Base-by-base conservation (phyloP, 2,329 filamentous ascomycete genomes). In the Pyrenophora seminiperda region DNA sequence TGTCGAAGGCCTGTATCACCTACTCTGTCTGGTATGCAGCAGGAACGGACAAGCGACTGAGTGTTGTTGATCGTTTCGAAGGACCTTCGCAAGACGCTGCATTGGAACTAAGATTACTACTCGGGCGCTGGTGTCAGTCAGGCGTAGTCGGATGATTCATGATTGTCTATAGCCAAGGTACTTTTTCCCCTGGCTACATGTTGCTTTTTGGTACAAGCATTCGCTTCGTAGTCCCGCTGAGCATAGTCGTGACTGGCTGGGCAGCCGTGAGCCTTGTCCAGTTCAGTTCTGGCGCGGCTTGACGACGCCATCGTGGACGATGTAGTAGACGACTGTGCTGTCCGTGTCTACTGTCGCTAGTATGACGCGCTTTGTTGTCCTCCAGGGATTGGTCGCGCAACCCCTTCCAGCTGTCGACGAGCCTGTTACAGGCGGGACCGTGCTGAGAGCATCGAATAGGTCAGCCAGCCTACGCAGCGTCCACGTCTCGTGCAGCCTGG, bases 221-320 rank as follows among this genome's bases (percentile, higher is more conserved):
- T 17, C 7, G 4, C 17, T 11, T 30, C 29, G 10, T 5, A 4
- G 15, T 32, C 2, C 9, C 24, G 24, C 10, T 11, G 13, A 11
- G 24, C 24, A 27, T 10, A 3, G 24, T 27, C 9, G 18, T 14
- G 18, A 31, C 11, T 38, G 15, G 37, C 24, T 27, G 24, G 24
- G 9, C 24, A 27, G 24, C 24, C 7, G 10, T 7, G 24, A 22
- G 4, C 7, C 4, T 19, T 7, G 42, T 53, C 66, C 61, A 93
- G 70, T 53, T 67, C 61, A 93, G 70, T 94, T 94, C 71, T 93
- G 90, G 49, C 90, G 80, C 18, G 90, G 90, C 77, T 93, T 94
- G 44, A 93, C 88, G 57, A 92, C 85, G n/a, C 89, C 90, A 71
- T 93, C 89, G 64, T 93, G 89, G 70, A 93, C 83, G 56, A 92